Conservation (phyloP, 2,329 filamentous ascomycete genomes). For the Beauveria scarabaeidicola region DNA sequence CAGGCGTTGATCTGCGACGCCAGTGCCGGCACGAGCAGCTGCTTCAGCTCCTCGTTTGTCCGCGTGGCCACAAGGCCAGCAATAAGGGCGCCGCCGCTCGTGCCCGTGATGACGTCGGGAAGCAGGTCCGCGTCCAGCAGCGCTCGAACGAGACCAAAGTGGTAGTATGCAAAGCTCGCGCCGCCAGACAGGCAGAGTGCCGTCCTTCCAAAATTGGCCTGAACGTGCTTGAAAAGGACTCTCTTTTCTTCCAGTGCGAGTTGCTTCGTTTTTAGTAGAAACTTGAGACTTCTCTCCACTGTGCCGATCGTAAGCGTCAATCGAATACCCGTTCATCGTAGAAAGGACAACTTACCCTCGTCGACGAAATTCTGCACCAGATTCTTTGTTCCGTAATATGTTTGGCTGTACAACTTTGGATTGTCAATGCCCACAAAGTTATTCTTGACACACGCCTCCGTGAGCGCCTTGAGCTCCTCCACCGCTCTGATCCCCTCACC, state of each 20-base stretch:
- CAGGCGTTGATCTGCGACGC: constrained; percentile 79
- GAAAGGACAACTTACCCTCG: constrained; percentile 48
- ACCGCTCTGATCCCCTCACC: constrained; percentile 42
- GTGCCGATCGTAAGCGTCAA: constrained; percentile 1
- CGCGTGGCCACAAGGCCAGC: constrained; percentile 81
- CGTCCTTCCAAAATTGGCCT: constrained; percentile 85
- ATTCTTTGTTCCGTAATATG: constrained; percentile 96
- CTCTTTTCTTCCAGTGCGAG: constrained; percentile 67
- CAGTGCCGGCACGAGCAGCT: constrained; percentile 78
- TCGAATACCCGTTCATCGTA: neutral
- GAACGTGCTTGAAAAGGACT: constrained; percentile 74
- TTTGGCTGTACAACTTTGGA: constrained; percentile 88
- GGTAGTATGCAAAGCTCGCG: constrained; percentile 92
- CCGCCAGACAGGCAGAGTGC: constrained; percentile 90
- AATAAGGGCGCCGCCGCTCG: constrained; percentile 85
- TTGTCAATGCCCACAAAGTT: constrained; percentile 97
- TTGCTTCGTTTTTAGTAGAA: constrained; percentile 60
- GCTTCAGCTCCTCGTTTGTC: constrained; percentile 83
- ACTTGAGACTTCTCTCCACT: constrained; percentile 58
- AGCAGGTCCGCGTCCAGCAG: constrained; percentile 77
- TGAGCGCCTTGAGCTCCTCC: constrained; percentile 66
- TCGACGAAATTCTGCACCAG: constrained; percentile 85
- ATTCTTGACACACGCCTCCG: constrained; percentile 92
- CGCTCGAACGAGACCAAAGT: constrained; percentile 86
- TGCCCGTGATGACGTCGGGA: constrained; percentile 92